Base-by-base conservation (phyloP, 129 eudicot genomes). In the Gnaphalium uliginosum region DNA sequence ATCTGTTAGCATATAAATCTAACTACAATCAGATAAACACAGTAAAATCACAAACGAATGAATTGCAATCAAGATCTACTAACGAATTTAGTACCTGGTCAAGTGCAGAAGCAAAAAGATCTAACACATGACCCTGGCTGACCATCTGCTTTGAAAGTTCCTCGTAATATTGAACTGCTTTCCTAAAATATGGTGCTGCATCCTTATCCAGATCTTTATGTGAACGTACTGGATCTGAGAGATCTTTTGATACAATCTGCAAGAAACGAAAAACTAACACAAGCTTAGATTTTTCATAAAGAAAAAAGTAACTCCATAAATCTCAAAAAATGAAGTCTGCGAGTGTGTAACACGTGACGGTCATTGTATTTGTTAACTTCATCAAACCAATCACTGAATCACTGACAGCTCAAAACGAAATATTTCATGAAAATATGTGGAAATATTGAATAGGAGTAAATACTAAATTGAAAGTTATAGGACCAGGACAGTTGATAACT, bases 201-300 rank as follows among this genome's bases (percentile, higher is more conserved):
- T 93, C 98, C 81, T 93, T 93, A 77, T 93, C 97, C 25, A 93
- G 85, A 90, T 93, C 98, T 79, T 93, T 93, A 80, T 93, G 98
- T 29, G 98, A 93, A 71, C 98, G 93, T 59, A 90, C 98, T 32
- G 98, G 98, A 57, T 93, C 97, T 0, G 97, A 93, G 33, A 93
- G 78, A 79, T 93, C 97, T 74, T 93, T 93, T 63, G 97, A 88
- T 73, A 90, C 96, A 87, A 93, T 93, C 97, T 90, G 86, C 60
- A 57, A 77, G 41, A 33, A 64, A 76, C 26, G 65, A 64, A 41
- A 51, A 62, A 76, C 59, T 35, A 63, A 39, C 57, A 82, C 53
- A 63, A 27, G 41, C 37, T 79, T 72, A 60, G 59, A 41, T 63
- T 54, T 24, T n/a, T 59, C 56, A 27, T 25, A 14, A 13, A 43